Evolutionary conservation across 192 early-diverging fungal species (phyloP).

Genomic region (Coemansia sp.): DNA sequence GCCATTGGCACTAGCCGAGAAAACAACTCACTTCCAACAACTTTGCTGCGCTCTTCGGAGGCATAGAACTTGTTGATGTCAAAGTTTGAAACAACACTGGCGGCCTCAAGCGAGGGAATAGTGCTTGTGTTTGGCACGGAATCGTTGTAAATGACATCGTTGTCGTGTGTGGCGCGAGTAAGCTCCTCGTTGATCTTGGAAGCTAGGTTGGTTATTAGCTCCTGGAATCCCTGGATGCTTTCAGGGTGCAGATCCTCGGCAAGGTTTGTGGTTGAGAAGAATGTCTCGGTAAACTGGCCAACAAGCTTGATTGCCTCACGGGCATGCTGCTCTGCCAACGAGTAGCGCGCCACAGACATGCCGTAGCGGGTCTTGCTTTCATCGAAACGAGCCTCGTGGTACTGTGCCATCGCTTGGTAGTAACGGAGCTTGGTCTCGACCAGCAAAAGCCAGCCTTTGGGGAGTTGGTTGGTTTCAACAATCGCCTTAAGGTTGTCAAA

Average conservation of each 20-base stretch:
- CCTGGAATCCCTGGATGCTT: conserved; percentile 69
- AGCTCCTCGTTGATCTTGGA: conserved; percentile 73
- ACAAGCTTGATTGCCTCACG: conserved; percentile 74
- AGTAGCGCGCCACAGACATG: conserved; percentile 75
- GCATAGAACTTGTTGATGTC: conserved; percentile 76
- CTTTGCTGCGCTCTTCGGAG: conserved; percentile 73
- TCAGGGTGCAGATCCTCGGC: conserved; percentile 65
- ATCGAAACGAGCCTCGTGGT: conserved; percentile 75
- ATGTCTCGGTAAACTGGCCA: conserved; percentile 67
- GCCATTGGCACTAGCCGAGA: conserved; percentile 81
- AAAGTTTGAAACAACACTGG: conserved; percentile 58
- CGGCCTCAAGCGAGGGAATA: conserved; percentile 72
- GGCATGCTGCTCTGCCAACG: conserved; percentile 74
- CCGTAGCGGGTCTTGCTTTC: conserved; percentile 84
- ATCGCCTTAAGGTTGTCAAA: conserved; percentile 73
- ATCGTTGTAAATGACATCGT: conserved; percentile 96
- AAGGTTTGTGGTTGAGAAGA: conserved; percentile 64
- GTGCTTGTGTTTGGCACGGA: conserved; percentile 76
- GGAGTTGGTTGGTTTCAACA: conserved; percentile 68
- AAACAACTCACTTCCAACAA: conserved; percentile 92
- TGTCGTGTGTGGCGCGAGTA: conserved; percentile 73
- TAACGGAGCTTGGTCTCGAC: conserved; percentile 90
- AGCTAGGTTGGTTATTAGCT: conserved; percentile 67
- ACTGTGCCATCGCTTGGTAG: conserved; percentile 84
- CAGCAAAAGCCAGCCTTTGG: conserved; percentile 79